Conservation (phyloP, 495 filamentous ascomycete genomes). For the Pyrenula massariospora region DNA sequence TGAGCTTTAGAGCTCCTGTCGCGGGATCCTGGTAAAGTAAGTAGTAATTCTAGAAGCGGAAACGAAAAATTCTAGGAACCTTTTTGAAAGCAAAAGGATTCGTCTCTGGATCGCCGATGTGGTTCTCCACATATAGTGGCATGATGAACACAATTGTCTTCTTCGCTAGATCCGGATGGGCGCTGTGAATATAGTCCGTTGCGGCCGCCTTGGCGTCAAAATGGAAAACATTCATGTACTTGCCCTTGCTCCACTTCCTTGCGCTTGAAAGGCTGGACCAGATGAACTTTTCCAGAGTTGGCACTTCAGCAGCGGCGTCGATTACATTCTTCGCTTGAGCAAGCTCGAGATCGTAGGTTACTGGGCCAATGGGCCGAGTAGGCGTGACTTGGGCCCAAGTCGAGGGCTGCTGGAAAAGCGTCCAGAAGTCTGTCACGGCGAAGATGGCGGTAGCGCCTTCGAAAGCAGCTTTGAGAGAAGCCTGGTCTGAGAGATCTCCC, state of each 20-base stretch:
- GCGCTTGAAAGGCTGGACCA: slow-evolving; percentile 21
- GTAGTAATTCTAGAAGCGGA: too few species aligned
- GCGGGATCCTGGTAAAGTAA: too few species aligned
- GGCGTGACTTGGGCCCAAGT: slow-evolving; percentile 8
- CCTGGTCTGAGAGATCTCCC: slow-evolving; percentile 28
- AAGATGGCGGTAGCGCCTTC: slow-evolving; percentile 34
- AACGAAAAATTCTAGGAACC: too few species aligned
- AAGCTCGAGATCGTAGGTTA: slow-evolving; percentile 35
- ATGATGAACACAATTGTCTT: slow-evolving; percentile 25
- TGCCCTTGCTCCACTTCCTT: slow-evolving; percentile 17
- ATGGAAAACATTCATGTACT: slow-evolving; percentile 24
- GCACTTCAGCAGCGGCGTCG: slow-evolving; percentile 32
- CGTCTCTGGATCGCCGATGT: background rate
- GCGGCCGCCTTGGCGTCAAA: slow-evolving; percentile 26
- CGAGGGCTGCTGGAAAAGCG: slow-evolving; percentile 7
- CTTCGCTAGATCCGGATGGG: slow-evolving; percentile 25
- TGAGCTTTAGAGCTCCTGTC: background rate
- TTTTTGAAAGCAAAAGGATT: background rate
- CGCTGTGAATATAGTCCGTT: slow-evolving; percentile 18
- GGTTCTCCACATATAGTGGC: background rate
- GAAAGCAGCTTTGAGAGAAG: slow-evolving; percentile 29
- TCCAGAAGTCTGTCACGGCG: slow-evolving; percentile 37
- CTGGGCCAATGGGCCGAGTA: slow-evolving; percentile 23
- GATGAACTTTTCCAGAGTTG: slow-evolving; percentile 29
- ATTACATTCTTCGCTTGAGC: slow-evolving; percentile 33